Percentiles rank a stretch among this genome's conserved stretches.
phyloP scores from a whole-genome alignment of 441 rosid genomes.

The Pelargonium myrrhifolium region DNA sequence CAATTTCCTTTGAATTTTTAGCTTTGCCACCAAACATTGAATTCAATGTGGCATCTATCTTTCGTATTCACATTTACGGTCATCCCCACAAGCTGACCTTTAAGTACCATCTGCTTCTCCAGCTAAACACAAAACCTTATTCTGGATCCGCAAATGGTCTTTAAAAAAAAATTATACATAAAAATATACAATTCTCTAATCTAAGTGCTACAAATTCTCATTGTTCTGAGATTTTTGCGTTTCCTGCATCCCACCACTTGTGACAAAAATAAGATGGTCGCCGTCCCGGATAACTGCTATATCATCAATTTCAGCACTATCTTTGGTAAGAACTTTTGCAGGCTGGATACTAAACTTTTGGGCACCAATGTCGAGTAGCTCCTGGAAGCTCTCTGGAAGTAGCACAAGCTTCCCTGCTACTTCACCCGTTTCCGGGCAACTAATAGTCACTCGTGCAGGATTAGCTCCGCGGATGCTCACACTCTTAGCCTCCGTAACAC shows the following conservation, averaged over 20 bases:
- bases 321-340: background rate
- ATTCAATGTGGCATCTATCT: background rate
- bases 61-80: too few species aligned
- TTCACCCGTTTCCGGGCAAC: too few species aligned
- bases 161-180: background rate
- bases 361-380: background rate
- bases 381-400: background rate
- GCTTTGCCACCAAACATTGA: background rate
- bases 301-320: background rate
- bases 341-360: background rate
- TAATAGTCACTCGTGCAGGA: constrained; percentile 18
- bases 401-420: background rate
- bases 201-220: too few species aligned
- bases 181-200: background rate
- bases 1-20: background rate
- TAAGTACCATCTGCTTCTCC: constrained; percentile 5
- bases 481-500: background rate
- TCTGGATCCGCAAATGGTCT: background rate
- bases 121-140: constrained; percentile 2
- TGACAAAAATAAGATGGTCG: constrained; percentile 18
- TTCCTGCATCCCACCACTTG: constrained; percentile 24
- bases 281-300: too few species aligned
- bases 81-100: too few species aligned
- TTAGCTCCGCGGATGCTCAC: constrained; percentile 12
- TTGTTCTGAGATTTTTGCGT: background rate